Evolutionary conservation across 2,329 filamentous ascomycete genomes (phyloP), one percentile per base, ranked within the genome.

Genomic region (Pseudocercospora crystallina): DNA sequence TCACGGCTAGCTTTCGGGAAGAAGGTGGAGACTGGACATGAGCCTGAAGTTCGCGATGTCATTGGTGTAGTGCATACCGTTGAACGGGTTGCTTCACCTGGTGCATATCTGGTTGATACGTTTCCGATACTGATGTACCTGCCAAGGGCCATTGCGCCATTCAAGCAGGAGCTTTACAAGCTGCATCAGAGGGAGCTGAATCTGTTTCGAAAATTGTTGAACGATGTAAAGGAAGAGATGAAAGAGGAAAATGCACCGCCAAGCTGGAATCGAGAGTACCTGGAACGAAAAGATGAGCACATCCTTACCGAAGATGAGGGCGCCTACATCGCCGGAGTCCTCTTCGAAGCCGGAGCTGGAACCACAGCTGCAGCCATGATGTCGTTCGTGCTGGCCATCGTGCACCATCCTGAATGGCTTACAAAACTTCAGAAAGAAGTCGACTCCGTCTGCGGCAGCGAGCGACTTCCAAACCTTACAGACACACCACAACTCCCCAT

Each of bases 401-500:
- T 56, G 9, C 58, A 59, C 15, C 56, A 61, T 45, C 58, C 61
- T 1, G 44, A 60, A 10, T 58, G 56, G 51, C 59, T 51, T 30
- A 15, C 35, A 20, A 57, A 58, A 46, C 42, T 68, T 15, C 61
- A 66, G 41, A n/a, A 60, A 11, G 72, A 74, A 47, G 59, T 75
- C 2, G 71, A 74, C 47, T 31, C 42, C 1, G 63, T 73, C 13
- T 58, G 70, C 26, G 69, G 69, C 2, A 1, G 17, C 12, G 73
- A 79, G 51, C 72, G 76, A 14, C 72, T 82, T 68, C 80, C 80
- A 0, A 76, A 67, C 11, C 72, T 77, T 31, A 67, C 69, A 7
- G 78, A 83, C 59, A 76, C 75, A 57, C 66, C 75, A 2, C 65
- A 74, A 12, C 66, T 83, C 14, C 80, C 80, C 0, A 79, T 72